Evolutionary conservation across 139 green algal genomes (phyloP).

Genomic region (Mychonastes homosphaera): DNA sequence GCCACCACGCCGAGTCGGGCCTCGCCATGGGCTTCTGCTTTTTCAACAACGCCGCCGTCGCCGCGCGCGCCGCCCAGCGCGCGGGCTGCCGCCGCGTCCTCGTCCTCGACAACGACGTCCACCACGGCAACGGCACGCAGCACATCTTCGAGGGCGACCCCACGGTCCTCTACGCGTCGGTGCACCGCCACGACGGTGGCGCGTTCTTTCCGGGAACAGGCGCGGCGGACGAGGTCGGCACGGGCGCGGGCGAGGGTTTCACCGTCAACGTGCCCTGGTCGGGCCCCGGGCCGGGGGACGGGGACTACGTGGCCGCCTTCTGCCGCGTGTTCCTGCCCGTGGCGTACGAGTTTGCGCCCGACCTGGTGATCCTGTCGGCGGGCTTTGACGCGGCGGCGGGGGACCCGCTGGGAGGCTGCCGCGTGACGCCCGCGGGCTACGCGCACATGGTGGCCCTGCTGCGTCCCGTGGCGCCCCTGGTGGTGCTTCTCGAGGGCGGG

Average conservation of each 20-base stretch:
- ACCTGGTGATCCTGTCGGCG: slow-evolving; percentile 58
- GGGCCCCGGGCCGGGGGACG: slow-evolving; percentile 29
- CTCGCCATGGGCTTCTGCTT: slow-evolving; percentile 82
- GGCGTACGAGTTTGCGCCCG: slow-evolving; percentile 47
- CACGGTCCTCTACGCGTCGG: slow-evolving; percentile 63
- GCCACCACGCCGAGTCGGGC: slow-evolving; percentile 63
- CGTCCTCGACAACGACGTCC: slow-evolving; percentile 65
- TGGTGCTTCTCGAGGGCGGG: slow-evolving; percentile 62
- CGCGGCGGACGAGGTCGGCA: slow-evolving; percentile 34
- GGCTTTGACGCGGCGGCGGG: slow-evolving; percentile 67
- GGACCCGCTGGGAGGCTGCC: slow-evolving; percentile 54
- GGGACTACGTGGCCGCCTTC: slow-evolving; percentile 60
- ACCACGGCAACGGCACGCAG: slow-evolving; percentile 47
- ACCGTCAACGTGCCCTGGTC: slow-evolving; percentile 65
- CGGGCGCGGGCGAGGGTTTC: slow-evolving; percentile 37
- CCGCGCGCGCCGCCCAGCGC: slow-evolving; percentile 38
- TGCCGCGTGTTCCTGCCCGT: slow-evolving; percentile 46
- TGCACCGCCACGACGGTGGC: slow-evolving; percentile 47
- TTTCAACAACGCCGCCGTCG: slow-evolving; percentile 66
- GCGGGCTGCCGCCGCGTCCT: slow-evolving; percentile 40
- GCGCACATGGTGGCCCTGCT: slow-evolving; percentile 53
- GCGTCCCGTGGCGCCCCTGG: slow-evolving; percentile 38
- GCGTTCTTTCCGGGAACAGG: slow-evolving; percentile 39
- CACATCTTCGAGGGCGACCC: slow-evolving; percentile 60
- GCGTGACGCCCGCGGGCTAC: slow-evolving; percentile 49